Percentiles rank a stretch among this genome's conserved stretches.
Evolutionary conservation across 2,329 filamentous ascomycete genomes (phyloP).

Genomic region (Fusarium foetens): DNA sequence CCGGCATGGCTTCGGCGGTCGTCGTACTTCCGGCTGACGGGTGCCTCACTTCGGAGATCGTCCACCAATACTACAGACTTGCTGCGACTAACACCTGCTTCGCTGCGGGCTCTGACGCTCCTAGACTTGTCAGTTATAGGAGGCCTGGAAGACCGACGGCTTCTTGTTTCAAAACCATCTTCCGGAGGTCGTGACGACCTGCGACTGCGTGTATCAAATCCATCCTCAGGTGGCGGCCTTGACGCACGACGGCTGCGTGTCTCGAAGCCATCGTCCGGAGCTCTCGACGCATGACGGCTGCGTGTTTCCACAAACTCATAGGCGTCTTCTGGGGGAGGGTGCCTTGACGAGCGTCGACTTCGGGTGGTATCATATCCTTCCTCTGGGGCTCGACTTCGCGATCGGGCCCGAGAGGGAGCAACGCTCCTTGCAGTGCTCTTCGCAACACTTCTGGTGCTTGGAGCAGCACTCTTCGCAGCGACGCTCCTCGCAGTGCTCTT

Average conservation of each 20-base stretch:
- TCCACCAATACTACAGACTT: slow-evolving; percentile 51
- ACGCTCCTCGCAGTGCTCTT: slow-evolving; percentile 32
- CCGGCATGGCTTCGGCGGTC: slow-evolving; percentile 56
- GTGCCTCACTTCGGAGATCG: slow-evolving; percentile 56
- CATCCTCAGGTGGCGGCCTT: slow-evolving; percentile 31
- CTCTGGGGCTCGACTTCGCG: slow-evolving; percentile 46
- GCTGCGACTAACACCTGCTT: slow-evolving; percentile 39
- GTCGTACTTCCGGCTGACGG: slow-evolving; percentile 42
- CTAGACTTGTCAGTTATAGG: slow-evolving; percentile 43
- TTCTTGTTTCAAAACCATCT: slow-evolving; percentile 51
- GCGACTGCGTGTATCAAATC: slow-evolving; percentile 54
- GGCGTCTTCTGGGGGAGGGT: slow-evolving; percentile 39
- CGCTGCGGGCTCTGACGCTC: slow-evolving; percentile 55
- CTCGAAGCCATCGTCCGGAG: slow-evolving; percentile 25
- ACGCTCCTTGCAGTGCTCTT: slow-evolving; percentile 39
- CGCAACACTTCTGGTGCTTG: slow-evolving; percentile 33
- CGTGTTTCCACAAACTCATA: slow-evolving; percentile 38
- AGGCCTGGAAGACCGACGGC: slow-evolving; percentile 54
- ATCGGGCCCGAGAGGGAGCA: slow-evolving; percentile 30
- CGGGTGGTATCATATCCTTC: slow-evolving; percentile 50
- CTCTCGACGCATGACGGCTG: slow-evolving; percentile 33
- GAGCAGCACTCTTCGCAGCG: slow-evolving; percentile 30
- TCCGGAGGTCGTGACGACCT: slow-evolving; percentile 51
- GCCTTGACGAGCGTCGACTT: slow-evolving; percentile 54
- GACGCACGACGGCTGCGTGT: slow-evolving; percentile 34